A percentile compares a stretch with the other conserved stretches of the same genome.
Evolutionary conservation across 805 yeast genomes (phyloP).

Genomic region (Yamadazyma tumulicola): DNA sequence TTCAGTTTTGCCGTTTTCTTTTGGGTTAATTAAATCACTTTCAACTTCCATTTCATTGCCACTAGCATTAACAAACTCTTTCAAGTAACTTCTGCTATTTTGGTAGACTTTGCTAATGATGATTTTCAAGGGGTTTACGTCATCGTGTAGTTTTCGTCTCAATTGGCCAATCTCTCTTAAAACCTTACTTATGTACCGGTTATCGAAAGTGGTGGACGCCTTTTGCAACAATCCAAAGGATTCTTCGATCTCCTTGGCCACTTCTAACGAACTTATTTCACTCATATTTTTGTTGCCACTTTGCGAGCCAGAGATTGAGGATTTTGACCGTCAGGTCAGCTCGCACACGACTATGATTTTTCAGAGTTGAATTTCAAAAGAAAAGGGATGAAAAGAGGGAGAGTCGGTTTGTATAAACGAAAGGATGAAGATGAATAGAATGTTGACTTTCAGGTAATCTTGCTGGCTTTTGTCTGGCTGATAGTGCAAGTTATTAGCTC

Average conservation of each 20-base stretch:
- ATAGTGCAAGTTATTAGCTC: too few species aligned
- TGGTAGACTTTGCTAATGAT: conserved; percentile 54
- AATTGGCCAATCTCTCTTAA: conserved; percentile 77
- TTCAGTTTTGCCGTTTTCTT: conserved; percentile 11
- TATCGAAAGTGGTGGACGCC: conserved; percentile 72
- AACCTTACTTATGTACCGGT: conserved; percentile 81
- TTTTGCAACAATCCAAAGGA: conserved; percentile 49
- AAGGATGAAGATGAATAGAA: too few species aligned
- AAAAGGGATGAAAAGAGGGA: too few species aligned
- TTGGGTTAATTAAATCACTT: conserved; percentile 15
- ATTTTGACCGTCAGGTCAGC: too few species aligned
- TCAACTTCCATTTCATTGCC: conserved; percentile 19
- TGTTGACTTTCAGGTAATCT: too few species aligned
- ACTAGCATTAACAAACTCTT: conserved; percentile 8
- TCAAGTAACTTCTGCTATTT: conserved; percentile 27
- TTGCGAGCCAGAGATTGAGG: too few species aligned
- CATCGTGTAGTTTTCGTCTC: conserved; percentile 53
- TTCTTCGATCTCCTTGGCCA: conserved; percentile 29
- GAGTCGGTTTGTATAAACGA: too few species aligned
- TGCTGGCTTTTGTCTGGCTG: too few species aligned
- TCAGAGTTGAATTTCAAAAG: too few species aligned
- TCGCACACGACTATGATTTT: too few species aligned
- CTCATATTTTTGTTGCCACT: too few species aligned
- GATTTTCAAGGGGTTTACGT: conserved; percentile 45
- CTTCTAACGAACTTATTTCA: too few species aligned